phyloP scores from a whole-genome alignment of 352 stramenopile species.

The Pythium phragmiticola region DNA sequence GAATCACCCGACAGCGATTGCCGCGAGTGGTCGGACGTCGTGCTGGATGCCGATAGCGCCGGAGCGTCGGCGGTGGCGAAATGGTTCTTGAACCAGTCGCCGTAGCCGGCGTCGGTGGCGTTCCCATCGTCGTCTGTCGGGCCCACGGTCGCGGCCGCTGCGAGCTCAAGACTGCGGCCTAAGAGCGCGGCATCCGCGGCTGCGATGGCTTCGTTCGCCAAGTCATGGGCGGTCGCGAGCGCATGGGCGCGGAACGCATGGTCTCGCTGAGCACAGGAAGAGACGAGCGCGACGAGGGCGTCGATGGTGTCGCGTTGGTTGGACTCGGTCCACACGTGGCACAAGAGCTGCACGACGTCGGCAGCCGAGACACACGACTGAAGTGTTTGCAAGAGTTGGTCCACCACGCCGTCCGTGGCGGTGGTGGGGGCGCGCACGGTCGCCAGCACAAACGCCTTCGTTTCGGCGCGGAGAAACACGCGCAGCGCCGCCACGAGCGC shows the following conservation, averaged over 20 bases:
- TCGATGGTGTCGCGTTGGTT: conserved; percentile 5
- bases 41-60: neutral
- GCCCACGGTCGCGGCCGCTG: conserved; percentile 14
- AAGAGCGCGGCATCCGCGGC: conserved; percentile 21
- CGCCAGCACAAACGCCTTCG: neutral
- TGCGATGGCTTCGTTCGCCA: conserved; percentile 30
- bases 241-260: conserved; percentile 20
- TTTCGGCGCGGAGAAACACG: neutral
- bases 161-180: conserved; percentile 33
- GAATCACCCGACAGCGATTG: conserved; percentile 4
- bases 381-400: conserved; percentile 24
- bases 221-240: conserved; percentile 35
- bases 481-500: neutral
- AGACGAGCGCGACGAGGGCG: conserved; percentile 17
- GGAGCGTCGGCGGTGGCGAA: conserved; percentile 6
- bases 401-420: neutral
- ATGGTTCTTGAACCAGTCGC: conserved; percentile 29
- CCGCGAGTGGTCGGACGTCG: neutral
- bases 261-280: conserved; percentile 14
- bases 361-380: conserved; percentile 18
- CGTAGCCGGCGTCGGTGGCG: conserved; percentile 20
- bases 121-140: neutral
- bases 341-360: conserved; percentile 16
- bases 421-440: neutral
- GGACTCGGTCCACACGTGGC: conserved; percentile 12